These are phyloP conservation scores for Trametes coccinea DNA, from an alignment of 768 basidiomycete species.

Conservation along the genomic window DNA sequence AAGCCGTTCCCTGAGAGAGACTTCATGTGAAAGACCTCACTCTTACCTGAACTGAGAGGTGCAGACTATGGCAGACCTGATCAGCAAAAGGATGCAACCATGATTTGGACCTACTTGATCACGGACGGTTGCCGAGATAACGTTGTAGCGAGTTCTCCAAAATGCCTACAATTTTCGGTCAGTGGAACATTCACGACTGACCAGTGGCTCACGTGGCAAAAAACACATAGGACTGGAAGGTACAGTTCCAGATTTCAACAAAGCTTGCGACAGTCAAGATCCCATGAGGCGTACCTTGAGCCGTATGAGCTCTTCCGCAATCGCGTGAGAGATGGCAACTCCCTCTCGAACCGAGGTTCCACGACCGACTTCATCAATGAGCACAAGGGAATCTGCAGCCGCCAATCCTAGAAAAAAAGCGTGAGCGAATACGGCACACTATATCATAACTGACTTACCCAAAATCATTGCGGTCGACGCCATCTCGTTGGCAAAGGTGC, in stretches of 20 bases:
- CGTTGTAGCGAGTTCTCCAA: constrained; percentile 74
- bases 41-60: constrained; percentile 78
- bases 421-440: too few relatives aligned
- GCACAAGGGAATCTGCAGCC: constrained; percentile 57
- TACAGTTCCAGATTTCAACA: too few relatives aligned
- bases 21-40: not conserved
- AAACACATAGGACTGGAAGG: constrained; percentile 74
- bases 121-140: constrained; percentile 78
- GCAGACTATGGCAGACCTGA: constrained; percentile 51
- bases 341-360: constrained; percentile 88
- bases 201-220: constrained; percentile 74
- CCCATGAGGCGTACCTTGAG: constrained; percentile 52
- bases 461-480: constrained; percentile 88
- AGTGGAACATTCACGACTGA: not conserved
- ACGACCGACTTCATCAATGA: constrained; percentile 92
- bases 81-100: not conserved
- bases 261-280: not conserved
- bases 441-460: constrained; percentile 40
- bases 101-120: constrained; percentile 58
- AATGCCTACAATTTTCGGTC: constrained; percentile 52
- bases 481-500: constrained; percentile 97
- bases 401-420: too few relatives aligned
- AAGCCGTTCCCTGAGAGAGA: too few relatives aligned
- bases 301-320: constrained; percentile 74
- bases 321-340: constrained; percentile 80